A percentile compares a stretch with the other conserved stretches of the same genome.
Evolutionary conservation across 306 rosid species (phyloP).

Genomic region (Astragalus membranaceus): DNA sequence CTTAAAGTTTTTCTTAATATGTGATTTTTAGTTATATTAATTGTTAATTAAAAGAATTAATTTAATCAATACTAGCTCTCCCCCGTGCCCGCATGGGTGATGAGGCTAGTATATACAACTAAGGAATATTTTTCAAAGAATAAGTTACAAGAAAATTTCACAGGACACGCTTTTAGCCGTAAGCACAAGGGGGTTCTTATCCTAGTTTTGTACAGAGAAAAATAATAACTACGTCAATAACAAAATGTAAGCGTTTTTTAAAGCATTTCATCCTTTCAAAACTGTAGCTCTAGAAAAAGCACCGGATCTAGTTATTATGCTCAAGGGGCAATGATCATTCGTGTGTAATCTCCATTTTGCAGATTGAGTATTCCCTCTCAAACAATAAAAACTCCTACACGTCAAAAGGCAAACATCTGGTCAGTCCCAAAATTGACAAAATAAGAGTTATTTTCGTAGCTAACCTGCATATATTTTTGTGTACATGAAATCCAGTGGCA

Average conservation of each 20-base stretch:
- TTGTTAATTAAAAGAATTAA: too few species aligned
- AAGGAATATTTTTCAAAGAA: not conserved
- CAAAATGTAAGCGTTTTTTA: not conserved
- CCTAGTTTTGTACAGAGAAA: not conserved
- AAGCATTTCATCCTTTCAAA: not conserved
- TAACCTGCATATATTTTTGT: not conserved
- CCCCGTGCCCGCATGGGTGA: too few species aligned
- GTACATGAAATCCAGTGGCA: not conserved
- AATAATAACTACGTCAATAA: not conserved
- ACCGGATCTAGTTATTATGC: not conserved
- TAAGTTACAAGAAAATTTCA: not conserved
- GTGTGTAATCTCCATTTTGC: conserved; percentile 56
- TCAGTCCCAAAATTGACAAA: conserved; percentile 7
- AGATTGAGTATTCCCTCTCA: conserved; percentile 73
- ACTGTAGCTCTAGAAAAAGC: conserved; percentile 6
- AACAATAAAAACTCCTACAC: conserved; percentile 66
- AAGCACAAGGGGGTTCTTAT: not conserved
- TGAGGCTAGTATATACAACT: conserved; percentile 21
- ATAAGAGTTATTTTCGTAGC: not conserved
- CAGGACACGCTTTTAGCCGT: not conserved
- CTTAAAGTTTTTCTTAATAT: too few species aligned
- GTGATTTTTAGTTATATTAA: too few species aligned
- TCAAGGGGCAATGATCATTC: conserved; percentile 15
- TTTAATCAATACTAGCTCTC: too few species aligned
- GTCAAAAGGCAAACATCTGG: not conserved